Evolutionary conservation across 305 asterid genomes (phyloP).

Genomic region (Fraxinus albicans): DNA sequence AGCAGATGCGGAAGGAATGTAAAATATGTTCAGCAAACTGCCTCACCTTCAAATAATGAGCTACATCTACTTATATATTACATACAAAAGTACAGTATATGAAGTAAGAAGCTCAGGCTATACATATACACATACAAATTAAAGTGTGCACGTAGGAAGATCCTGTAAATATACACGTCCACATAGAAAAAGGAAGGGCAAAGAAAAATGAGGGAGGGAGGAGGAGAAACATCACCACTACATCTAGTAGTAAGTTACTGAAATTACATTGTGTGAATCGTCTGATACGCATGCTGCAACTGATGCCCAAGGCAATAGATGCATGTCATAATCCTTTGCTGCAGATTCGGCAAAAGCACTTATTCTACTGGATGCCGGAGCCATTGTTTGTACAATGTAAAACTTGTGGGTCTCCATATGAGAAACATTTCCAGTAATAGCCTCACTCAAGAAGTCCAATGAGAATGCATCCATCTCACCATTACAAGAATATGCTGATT

Average conservation of each 20-base stretch:
- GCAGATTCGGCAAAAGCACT: slow-evolving; percentile 85
- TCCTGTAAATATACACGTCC: slow-evolving; percentile 1
- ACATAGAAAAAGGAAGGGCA: slow-evolving; percentile 2
- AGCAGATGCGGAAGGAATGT: slow-evolving; percentile 16
- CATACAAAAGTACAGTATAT: slow-evolving; percentile 8
- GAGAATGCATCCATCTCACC: slow-evolving; percentile 63
- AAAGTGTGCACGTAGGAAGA: background rate
- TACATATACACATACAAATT: slow-evolving; percentile 1
- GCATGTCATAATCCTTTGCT: slow-evolving; percentile 86
- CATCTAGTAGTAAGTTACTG: slow-evolving; percentile 25
- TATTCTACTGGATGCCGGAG: slow-evolving; percentile 79
- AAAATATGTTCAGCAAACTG: slow-evolving; percentile 8
- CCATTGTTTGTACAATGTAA: slow-evolving; percentile 84
- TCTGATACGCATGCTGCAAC: slow-evolving; percentile 94
- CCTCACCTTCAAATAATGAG: slow-evolving; percentile 12
- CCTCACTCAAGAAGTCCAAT: slow-evolving; percentile 79
- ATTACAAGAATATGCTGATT: slow-evolving; percentile 42
- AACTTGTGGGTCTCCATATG: slow-evolving; percentile 58
- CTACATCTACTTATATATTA: background rate
- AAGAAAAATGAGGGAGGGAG: slow-evolving; percentile 14
- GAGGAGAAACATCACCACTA: slow-evolving; percentile 21
- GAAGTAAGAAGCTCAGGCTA: slow-evolving; percentile 19
- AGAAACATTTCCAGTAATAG: slow-evolving; percentile 53
- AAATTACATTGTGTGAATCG: slow-evolving; percentile 57
- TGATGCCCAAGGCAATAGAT: slow-evolving; percentile 95